Conservation (phyloP, 352 stramenopile genomes). For the Stramenopiles sp. region DNA sequence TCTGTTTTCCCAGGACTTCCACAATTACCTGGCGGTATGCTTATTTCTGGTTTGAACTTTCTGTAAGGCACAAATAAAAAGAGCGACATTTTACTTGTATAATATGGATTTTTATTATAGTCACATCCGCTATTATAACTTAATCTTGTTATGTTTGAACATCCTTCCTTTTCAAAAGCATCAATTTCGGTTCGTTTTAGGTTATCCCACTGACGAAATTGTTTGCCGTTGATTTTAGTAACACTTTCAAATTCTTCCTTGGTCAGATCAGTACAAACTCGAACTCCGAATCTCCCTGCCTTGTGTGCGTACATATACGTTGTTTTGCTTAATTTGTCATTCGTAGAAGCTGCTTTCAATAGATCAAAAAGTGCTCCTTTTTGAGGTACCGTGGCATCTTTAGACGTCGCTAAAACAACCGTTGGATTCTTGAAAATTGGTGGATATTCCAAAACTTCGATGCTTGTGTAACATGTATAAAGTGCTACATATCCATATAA, state of each 20-base stretch:
- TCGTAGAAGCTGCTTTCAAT: neutral
- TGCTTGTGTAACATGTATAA: too few species aligned
- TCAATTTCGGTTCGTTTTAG: neutral
- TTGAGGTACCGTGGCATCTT: too few species aligned
- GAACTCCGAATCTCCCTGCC: neutral
- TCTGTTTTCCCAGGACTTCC: neutral
- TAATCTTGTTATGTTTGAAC: neutral
- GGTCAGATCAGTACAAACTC: conserved; percentile 5
- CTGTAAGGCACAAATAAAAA: too few species aligned
- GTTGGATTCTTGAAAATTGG: too few species aligned
- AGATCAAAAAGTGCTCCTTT: too few species aligned
- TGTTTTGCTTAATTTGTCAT: neutral
- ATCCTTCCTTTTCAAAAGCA: neutral
- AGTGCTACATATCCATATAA: too few species aligned
- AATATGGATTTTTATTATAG: too few species aligned
- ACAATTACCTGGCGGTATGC: neutral
- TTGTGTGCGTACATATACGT: neutral
- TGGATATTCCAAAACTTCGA: too few species aligned
- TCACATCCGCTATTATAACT: neutral
- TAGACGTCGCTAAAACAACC: too few species aligned
- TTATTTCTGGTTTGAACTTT: too few species aligned
- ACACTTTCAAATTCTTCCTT: neutral
- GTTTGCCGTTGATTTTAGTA: neutral
- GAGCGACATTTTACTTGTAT: neutral
- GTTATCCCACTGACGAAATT: neutral